A percentile compares a stretch with the other conserved stretches of the same genome.
These are phyloP conservation scores for Suillus tomentosus DNA, from an alignment of 768 basidiomycete genomes.

Conservation along the genomic window DNA sequence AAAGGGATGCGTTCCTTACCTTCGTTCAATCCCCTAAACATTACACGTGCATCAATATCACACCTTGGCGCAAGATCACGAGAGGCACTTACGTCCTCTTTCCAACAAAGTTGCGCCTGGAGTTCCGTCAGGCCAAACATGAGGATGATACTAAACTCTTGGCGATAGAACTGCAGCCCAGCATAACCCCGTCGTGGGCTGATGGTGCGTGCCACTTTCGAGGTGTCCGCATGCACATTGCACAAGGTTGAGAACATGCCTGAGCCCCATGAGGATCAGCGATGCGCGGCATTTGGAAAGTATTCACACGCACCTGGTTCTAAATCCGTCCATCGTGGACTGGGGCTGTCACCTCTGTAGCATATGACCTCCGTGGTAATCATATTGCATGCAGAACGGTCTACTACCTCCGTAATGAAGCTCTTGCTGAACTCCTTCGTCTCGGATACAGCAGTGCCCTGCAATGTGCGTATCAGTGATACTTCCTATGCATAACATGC, in stretches of 20 bases:
- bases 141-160: conserved; percentile 42
- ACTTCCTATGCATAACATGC: background rate
- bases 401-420: conserved; percentile 32
- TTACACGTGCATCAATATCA: conserved; percentile 4
- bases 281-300: background rate
- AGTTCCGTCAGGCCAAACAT: conserved; percentile 48
- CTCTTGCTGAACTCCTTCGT: conserved; percentile 34
- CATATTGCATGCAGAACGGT: conserved; percentile 28
- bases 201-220: conserved; percentile 31
- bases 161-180: conserved; percentile 32
- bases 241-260: conserved; percentile 31
- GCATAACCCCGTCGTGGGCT: conserved; percentile 34
- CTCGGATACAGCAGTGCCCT: conserved; percentile 34
- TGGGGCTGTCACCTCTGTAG: conserved; percentile 25
- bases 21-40: conserved; percentile 22
- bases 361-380: conserved; percentile 35
- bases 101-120: conserved; percentile 49
- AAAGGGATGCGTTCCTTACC: conserved; percentile 14
- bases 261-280: conserved; percentile 12
- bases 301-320: conserved; percentile 26
- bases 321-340: conserved; percentile 33
- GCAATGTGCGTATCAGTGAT: background rate
- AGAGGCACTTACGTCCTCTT: conserved; percentile 37
- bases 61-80: background rate
- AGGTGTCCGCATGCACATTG: conserved; percentile 28